Conservation (phyloP, 2,329 filamentous ascomycete species). For the Botryotinia convoluta region DNA sequence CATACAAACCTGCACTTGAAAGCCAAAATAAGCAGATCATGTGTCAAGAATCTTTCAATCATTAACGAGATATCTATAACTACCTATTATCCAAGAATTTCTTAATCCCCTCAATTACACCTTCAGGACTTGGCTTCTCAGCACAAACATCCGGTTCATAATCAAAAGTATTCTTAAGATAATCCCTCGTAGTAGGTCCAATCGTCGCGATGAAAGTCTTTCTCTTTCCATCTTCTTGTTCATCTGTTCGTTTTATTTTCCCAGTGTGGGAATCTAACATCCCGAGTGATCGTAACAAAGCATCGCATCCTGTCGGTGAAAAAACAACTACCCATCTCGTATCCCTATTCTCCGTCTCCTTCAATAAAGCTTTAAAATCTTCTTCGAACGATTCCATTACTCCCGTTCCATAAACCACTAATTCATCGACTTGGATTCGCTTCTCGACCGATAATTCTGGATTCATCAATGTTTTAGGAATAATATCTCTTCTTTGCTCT, state of each 20-base stretch:
- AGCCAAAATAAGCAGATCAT: background rate
- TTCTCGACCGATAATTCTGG: constrained; percentile 46
- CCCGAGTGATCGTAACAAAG: constrained; percentile 54
- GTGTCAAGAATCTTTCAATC: background rate
- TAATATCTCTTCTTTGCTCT: constrained; percentile 84
- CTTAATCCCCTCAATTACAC: constrained; percentile 66
- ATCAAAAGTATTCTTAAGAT: constrained; percentile 62
- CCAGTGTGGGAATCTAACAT: constrained; percentile 49
- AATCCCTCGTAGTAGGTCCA: constrained; percentile 84
- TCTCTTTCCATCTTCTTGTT: constrained; percentile 32
- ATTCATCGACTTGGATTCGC: constrained; percentile 69
- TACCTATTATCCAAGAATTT: constrained; percentile 26
- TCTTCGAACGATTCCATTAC: constrained; percentile 75
- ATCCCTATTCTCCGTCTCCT: constrained; percentile 42
- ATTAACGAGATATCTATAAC: background rate
- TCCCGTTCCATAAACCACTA: constrained; percentile 82
- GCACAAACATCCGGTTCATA: constrained; percentile 79
- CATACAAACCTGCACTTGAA: background rate
- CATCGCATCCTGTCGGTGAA: constrained; percentile 63
- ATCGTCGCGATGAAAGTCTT: constrained; percentile 77
- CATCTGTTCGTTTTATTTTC: constrained; percentile 36
- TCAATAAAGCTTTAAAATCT: constrained; percentile 58
- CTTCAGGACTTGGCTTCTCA: constrained; percentile 76
- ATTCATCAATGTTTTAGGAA: constrained; percentile 75
- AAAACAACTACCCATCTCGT: constrained; percentile 74